Evolutionary conservation across 2,329 filamentous ascomycete genomes (phyloP).

Genomic region (Aspergillus persii): DNA sequence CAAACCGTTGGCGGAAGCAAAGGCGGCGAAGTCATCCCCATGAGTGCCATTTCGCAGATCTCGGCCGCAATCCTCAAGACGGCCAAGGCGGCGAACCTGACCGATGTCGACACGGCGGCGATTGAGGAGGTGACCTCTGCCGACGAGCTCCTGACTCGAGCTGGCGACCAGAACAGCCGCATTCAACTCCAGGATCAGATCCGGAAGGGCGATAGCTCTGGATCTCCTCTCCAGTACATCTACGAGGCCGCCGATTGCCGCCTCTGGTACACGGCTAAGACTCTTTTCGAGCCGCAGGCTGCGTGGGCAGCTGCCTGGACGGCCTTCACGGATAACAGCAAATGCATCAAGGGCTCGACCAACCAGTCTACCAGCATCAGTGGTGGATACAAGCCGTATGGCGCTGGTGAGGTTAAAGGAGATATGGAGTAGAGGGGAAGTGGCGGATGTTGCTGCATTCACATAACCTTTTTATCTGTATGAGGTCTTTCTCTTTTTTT

Average conservation of each 20-base stretch:
- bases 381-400: conserved; percentile 9
- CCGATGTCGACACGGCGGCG: too few species aligned
- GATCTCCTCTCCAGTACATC: conserved; percentile 55
- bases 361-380: conserved; percentile 9
- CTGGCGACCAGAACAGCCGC: conserved; percentile 22
- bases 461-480: too few species aligned
- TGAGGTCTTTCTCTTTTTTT: too few species aligned
- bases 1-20: conserved; percentile 63
- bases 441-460: too few species aligned
- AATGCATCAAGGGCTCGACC: conserved; percentile 13
- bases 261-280: conserved; percentile 55
- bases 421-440: too few species aligned
- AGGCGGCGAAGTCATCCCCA: conserved; percentile 36
- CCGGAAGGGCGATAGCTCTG: conserved; percentile 39
- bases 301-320: conserved; percentile 48
- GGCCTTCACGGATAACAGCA: conserved; percentile 3
- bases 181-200: conserved; percentile 46
- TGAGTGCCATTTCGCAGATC: neutral
- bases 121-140: neutral
- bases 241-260: conserved; percentile 60
- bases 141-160: conserved; percentile 7
- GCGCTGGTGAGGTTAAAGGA: neutral
- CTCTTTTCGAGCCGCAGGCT: conserved; percentile 49
- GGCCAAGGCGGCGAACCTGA: neutral
- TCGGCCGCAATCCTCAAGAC: neutral